Evolutionary conservation across 2,329 filamentous ascomycete species (phyloP), one percentile per base, ranked within the genome.

Genomic region (Tolypocladium guangdongense): DNA sequence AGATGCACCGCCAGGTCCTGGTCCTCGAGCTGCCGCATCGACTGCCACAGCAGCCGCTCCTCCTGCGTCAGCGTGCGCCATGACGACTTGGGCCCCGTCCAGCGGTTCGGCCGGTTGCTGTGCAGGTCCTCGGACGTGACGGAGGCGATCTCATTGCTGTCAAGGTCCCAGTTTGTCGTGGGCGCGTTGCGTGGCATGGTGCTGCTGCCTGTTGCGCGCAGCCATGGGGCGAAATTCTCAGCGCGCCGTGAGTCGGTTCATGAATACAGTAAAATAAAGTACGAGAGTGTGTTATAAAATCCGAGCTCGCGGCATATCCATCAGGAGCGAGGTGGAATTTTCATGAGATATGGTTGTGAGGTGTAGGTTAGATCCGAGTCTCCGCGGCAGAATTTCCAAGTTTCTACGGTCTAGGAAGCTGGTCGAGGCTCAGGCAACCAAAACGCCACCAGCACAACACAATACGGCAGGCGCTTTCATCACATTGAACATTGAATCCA

Each of bases 1-100:
- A 96, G 72, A 70, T 96, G 91, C 46, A 84, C 70, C 0, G 81
- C 76, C 12, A 96, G 71, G 64, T 96, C 85, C 52, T 78, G 74
- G 39, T 85, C 80, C 37, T 81, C 75, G 18, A 83, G 65, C 47
- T 81, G 76, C 54, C 85, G 78, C 53, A 95, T 72, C 8, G 84
- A 83, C 6, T 76, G 72, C 54, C 79, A 78, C 2, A 88, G 75
- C 8, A 77, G 75, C 16, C 85, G 78, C 55, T 90, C 87, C 35
- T 78, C 70, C 50, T 74, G 71, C 2, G 84, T 89, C 54, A 81
- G 71, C 11, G 68, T 62, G 52, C 73, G 74, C 89, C 90, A 96
- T 59, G 84, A 85, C 36, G 78, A 78, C 18, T 78, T 68, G 1
- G 78, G 69, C 1, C 90, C 88, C n/a, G 67, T 73, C 76, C 87